A percentile compares a stretch with the other conserved stretches of the same genome.
These are phyloP conservation scores for Jatropha multifida DNA, from an alignment of 441 rosid species.

Conservation along the genomic window DNA sequence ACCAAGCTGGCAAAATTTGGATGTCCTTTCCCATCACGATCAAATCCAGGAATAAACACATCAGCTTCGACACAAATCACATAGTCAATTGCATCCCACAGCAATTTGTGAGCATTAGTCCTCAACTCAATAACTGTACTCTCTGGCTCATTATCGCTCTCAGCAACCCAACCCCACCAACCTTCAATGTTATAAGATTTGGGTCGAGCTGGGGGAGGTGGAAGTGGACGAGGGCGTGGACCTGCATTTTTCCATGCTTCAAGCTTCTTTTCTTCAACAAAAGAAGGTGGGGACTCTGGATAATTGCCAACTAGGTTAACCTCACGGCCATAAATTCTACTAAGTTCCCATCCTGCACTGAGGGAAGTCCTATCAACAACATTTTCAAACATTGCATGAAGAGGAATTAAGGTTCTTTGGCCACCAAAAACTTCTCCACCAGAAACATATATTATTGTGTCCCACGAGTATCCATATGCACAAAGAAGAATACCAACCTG, in stretches of 20 bases:
- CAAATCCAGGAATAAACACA: conserved; percentile 89
- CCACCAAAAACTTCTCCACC: conserved; percentile 99
- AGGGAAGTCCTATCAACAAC: conserved; percentile 93
- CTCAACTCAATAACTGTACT: conserved; percentile 93
- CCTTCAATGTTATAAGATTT: conserved; percentile 94
- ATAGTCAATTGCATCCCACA: conserved; percentile 97
- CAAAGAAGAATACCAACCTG: conserved; percentile 95
- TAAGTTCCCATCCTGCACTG: conserved; percentile 84
- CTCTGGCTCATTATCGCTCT: conserved; percentile 98
- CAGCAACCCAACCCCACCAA: conserved; percentile 99
- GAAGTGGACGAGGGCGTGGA: conserved; percentile 93
- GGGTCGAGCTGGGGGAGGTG: conserved; percentile 88
- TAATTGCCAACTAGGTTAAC: conserved; percentile 48
- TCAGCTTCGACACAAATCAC: conserved; percentile 85
- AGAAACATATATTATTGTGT: conserved; percentile 77
- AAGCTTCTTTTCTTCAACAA: conserved; percentile 54
- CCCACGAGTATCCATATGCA: conserved; percentile 89
- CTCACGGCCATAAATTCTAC: conserved; percentile 86
- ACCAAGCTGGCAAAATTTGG: conserved; percentile 92
- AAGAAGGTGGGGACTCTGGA: conserved; percentile 48
- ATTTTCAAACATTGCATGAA: conserved; percentile 90
- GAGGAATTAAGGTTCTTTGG: conserved; percentile 80
- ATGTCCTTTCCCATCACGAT: conserved; percentile 87
- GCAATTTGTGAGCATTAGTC: conserved; percentile 90
- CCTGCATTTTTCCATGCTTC: conserved; percentile 62